phyloP scores from a whole-genome alignment of 139 green algal species.

The Gonium pectorale region DNA sequence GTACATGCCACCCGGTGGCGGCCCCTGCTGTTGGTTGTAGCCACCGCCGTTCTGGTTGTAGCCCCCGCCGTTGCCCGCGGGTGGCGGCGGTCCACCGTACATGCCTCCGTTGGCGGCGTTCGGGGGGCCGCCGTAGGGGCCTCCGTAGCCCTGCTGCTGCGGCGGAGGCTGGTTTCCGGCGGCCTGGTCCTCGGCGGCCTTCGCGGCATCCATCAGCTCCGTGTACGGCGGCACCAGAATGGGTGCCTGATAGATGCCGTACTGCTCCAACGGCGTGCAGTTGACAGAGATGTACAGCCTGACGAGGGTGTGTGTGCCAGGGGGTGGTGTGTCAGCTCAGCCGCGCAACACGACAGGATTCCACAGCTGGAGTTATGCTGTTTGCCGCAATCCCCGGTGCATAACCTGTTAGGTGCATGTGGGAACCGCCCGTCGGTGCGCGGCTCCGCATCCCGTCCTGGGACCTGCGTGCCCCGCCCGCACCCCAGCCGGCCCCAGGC shows the following conservation, averaged over 20 bases:
- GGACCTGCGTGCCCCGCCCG: too few relatives aligned
- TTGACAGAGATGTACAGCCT: slow-evolving; percentile 40
- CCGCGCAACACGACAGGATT: not conserved
- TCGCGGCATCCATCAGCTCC: slow-evolving; percentile 3
- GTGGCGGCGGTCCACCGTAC: slow-evolving; percentile 35
- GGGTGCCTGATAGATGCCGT: not conserved
- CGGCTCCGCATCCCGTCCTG: too few relatives aligned
- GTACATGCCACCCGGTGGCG: slow-evolving; percentile 22
- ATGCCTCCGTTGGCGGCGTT: not conserved
- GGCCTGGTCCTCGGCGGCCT: not conserved
- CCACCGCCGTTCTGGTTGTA: not conserved
- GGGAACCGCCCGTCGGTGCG: not conserved
- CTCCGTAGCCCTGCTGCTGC: slow-evolving; percentile 7
- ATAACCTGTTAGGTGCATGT: not conserved
- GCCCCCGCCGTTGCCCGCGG: too few relatives aligned
- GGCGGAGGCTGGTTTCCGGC: not conserved
- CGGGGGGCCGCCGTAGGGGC: slow-evolving; percentile 34
- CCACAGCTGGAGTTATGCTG: not conserved
- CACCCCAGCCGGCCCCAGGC: too few relatives aligned
- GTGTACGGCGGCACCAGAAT: not conserved
- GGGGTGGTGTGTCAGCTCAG: not conserved
- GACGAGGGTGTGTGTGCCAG: not conserved
- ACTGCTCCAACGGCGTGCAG: not conserved
- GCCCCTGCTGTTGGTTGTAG: not conserved
- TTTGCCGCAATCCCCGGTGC: not conserved